Percentiles rank a stretch among this genome's conserved stretches.
phyloP scores from a whole-genome alignment of 768 basidiomycete genomes.

The Tulasnella sp. region DNA sequence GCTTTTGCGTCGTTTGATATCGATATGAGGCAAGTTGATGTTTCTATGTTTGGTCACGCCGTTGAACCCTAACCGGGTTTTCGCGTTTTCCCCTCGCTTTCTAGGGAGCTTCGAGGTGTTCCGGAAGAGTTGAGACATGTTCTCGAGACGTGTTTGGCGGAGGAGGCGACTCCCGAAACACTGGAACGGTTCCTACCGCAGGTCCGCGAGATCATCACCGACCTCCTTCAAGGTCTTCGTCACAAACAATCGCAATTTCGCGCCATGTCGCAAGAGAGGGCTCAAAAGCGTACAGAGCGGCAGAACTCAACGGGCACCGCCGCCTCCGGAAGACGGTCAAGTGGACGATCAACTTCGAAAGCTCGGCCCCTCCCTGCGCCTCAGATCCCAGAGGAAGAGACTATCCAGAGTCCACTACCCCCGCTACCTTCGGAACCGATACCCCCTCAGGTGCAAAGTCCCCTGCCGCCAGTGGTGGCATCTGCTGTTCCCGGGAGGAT shows the following conservation, averaged over 20 bases:
- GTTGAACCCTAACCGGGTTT: neutral
- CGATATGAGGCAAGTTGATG: constrained; percentile 68
- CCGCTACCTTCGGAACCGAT: neutral
- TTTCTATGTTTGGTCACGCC: constrained; percentile 4
- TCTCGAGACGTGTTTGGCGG: constrained; percentile 83
- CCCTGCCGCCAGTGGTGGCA: neutral
- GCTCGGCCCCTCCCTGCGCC: constrained; percentile 28
- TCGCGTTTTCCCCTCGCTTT: constrained; percentile 9
- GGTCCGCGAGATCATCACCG: constrained; percentile 87
- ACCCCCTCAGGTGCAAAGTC: neutral
- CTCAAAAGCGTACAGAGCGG: constrained; percentile 13
- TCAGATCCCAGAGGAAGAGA: constrained; percentile 17
- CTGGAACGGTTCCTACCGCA: constrained; percentile 82
- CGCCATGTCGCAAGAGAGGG: constrained; percentile 49
- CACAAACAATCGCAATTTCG: constrained; percentile 84
- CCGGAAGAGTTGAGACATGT: constrained; percentile 82
- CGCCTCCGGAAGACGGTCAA: constrained; percentile 3
- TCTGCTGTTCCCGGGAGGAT: constrained; percentile 3
- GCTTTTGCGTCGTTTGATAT: constrained; percentile 80
- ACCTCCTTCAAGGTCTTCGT: constrained; percentile 85
- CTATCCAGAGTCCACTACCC: neutral
- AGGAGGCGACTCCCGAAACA: constrained; percentile 76
- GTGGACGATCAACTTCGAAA: constrained; percentile 29
- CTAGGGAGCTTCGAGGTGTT: constrained; percentile 74
- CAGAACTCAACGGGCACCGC: neutral